Percentiles rank a stretch among this genome's conserved stretches.
These are phyloP conservation scores for Pseudisothecium myosuroides DNA, from an alignment of 225 moss, liverwort and hornwort genomes.

Conservation along the genomic window DNA sequence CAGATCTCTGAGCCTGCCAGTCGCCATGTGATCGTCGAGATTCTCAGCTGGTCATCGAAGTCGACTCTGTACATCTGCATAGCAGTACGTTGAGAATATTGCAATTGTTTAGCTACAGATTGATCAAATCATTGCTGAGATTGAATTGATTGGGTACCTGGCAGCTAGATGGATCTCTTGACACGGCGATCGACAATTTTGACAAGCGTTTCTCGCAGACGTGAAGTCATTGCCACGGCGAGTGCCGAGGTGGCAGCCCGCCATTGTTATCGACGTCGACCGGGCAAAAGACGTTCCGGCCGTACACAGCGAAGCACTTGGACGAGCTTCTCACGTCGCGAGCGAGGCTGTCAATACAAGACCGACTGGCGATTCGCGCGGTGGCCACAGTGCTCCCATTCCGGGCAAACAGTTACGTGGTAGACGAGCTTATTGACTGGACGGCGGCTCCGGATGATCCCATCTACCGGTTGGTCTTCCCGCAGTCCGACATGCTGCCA, in stretches of 20 bases:
- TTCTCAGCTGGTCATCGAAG: not conserved
- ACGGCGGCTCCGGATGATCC: not conserved
- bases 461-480: not conserved
- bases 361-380: not conserved
- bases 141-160: not conserved
- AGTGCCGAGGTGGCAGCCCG: not conserved
- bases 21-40: not conserved
- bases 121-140: not conserved
- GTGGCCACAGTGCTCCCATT: not conserved
- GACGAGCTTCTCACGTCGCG: not conserved
- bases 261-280: not conserved
- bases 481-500: not conserved
- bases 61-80: not conserved
- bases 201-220: not conserved
- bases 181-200: not conserved
- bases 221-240: not conserved
- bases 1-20: not conserved
- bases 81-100: too few species aligned
- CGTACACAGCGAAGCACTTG: not conserved
- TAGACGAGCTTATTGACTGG: not conserved
- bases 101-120: not conserved
- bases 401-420: not conserved
- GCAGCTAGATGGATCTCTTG: not conserved
- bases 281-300: not conserved
- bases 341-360: not conserved